phyloP scores from a whole-genome alignment of 805 yeast species.

The Lachancea fermentati region DNA sequence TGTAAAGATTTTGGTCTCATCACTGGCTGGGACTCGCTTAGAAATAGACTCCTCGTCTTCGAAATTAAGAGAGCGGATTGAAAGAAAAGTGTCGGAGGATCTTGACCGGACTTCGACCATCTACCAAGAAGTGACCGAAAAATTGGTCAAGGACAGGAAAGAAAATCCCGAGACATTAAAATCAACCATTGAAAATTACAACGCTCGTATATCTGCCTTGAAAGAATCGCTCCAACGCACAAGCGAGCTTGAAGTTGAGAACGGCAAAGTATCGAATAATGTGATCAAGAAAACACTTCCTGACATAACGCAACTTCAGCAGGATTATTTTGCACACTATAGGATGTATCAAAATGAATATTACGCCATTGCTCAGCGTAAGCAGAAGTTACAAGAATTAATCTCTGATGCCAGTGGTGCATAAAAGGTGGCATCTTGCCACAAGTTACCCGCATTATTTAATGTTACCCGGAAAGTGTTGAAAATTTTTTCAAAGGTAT shows the following conservation, averaged over 20 bases:
- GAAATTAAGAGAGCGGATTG: no score
- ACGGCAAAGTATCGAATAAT: constrained; percentile 8
- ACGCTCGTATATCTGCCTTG: background rate
- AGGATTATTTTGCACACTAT: constrained; percentile 20
- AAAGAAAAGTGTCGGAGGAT: no score
- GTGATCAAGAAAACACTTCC: constrained; percentile 17
- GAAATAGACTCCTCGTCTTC: no score
- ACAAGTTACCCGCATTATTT: background rate
- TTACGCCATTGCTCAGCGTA: constrained; percentile 12
- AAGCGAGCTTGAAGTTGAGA: constrained; percentile 11
- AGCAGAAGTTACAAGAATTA: background rate
- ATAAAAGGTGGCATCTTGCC: background rate
- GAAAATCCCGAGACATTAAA: background rate
- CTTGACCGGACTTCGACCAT: no score
- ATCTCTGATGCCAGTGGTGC: constrained; percentile 1
- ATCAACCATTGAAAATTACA: background rate
- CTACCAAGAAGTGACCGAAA: no score
- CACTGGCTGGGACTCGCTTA: no score
- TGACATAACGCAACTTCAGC: constrained; percentile 13
- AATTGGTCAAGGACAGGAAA: no score
- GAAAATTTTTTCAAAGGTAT: constrained; percentile 1
- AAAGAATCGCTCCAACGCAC: no score
- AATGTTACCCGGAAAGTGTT: constrained; percentile 3
- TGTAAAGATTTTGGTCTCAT: constrained; percentile 18
- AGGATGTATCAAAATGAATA: constrained; percentile 18